Evolutionary conservation across 371 early-diverging fungal species (phyloP), one percentile per base, ranked within the genome.

Genomic region (Mycotypha africana): DNA sequence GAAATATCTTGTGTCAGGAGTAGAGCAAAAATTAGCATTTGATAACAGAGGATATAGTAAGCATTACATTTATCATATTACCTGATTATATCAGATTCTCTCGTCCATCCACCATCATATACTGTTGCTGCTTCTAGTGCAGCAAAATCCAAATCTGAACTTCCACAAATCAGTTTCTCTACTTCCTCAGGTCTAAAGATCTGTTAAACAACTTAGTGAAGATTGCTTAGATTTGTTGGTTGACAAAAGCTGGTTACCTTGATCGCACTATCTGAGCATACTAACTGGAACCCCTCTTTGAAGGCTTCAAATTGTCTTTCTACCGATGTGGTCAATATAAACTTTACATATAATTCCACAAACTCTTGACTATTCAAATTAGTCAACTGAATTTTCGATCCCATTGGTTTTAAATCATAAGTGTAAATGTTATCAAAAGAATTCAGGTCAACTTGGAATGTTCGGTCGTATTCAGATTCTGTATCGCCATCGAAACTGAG

Each of bases 131-230:
- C 62, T 52, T 91, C 91, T 16, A 98, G 60, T 17, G 86, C 90
- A 30, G 82, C 65, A 53, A 97, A 83, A 51, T 98, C 93, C 26
- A 97, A 56, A 47, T 90, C 88, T 2, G 88, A 85, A 20, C 86
- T 85, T 11, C 99, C 99, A 36, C 94, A 89, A n/a, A 98, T 86
- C 30, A 98, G 77, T 53, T 89, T 82, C 62, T 97, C 97, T 17
- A 98, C 81, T 62, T 99, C 99, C 57, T 91, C 89, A 0, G 97
- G 92, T 41, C 88, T 73, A 63, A 96, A 95, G 15, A 93, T 74
- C 70, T 84, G 56, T 38, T 70, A 49, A 24, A 47, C 38, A 14
- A 21, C 21, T 4, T 45, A 20, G 14, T 36, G 22, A 33, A 35
- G 21, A 22, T n/a, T 24, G 10, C 16, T 21, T 16, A 22, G 12